Conservation (phyloP, 768 basidiomycete genomes). For the Cystobasidium onofrii region DNA sequence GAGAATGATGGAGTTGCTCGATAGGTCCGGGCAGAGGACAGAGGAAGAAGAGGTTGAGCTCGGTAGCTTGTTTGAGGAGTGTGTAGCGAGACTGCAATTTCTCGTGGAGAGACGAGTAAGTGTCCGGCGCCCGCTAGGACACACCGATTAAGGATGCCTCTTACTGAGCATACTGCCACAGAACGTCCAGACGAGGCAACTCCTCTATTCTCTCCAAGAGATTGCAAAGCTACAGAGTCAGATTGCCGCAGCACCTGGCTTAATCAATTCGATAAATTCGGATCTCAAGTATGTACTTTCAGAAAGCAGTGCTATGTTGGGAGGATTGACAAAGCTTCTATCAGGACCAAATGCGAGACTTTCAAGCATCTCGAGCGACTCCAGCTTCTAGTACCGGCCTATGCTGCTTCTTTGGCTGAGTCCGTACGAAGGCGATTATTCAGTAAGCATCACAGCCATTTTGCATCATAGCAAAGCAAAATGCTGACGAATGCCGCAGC, state of each 20-base stretch:
- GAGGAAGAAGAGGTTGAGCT: constrained; percentile 29
- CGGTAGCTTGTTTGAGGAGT: constrained; percentile 35
- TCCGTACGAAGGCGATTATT: constrained; percentile 86
- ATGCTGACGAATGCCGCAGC: constrained; percentile 15
- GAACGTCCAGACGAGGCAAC: constrained; percentile 48
- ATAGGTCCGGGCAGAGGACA: constrained; percentile 25
- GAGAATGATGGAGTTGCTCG: constrained; percentile 36
- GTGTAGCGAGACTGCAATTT: constrained; percentile 38
- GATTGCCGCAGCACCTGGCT: constrained; percentile 63
- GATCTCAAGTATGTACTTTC: constrained; percentile 37
- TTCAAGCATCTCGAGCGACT: constrained; percentile 86
- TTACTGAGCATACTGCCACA: constrained; percentile 18
- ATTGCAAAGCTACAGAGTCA: constrained; percentile 75
- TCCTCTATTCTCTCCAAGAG: constrained; percentile 58
- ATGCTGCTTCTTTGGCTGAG: constrained; percentile 82
- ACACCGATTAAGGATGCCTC: not conserved
- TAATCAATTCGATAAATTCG: constrained; percentile 57
- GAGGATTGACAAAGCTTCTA: not conserved
- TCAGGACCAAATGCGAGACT: constrained; percentile 51
- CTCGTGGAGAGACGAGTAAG: constrained; percentile 40
- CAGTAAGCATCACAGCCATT: too few species aligned
- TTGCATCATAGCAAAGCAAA: too few species aligned
- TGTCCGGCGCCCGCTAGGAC: not conserved
- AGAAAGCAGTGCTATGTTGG: not conserved
- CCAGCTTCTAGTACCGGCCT: constrained; percentile 82